Percentiles rank a stretch among this genome's conserved stretches.
Evolutionary conservation across 78 protist genomes (phyloP).

Genomic region (Guillardia theta): DNA sequence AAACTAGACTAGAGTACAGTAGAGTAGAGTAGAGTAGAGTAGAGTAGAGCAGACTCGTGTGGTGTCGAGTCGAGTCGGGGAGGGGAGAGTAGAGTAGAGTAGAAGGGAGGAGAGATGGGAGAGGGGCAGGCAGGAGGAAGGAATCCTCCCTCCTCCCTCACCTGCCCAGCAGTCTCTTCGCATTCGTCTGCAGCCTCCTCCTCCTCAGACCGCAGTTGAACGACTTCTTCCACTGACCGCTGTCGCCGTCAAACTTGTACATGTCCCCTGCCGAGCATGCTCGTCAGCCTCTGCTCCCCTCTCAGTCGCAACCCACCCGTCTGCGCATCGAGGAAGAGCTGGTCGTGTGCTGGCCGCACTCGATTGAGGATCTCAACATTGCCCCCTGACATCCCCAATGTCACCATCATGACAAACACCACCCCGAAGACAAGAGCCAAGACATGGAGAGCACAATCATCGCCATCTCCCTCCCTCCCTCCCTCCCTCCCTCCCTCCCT

Average conservation of each 20-base stretch:
- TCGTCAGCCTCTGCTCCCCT: background rate
- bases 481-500: background rate
- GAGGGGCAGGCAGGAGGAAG: background rate
- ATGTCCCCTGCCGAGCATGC: background rate
- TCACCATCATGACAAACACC: no score
- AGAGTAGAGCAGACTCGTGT: background rate
- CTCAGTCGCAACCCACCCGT: background rate
- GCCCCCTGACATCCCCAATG: background rate
- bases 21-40: background rate
- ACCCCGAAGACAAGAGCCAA: no score
- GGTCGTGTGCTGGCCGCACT: background rate
- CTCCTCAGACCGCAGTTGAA: background rate
- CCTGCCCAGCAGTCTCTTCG: no score
- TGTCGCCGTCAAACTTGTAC: background rate
- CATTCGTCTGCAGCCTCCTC: no score
- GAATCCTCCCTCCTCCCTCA: no score
- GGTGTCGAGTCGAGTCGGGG: background rate
- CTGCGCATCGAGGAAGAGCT: background rate
- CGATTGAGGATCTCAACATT: background rate
- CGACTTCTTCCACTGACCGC: background rate
- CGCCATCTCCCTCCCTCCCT: background rate
- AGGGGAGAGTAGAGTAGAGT: background rate
- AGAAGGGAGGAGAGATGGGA: background rate
- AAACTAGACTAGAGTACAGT: background rate
- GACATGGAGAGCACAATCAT: no score